These are phyloP conservation scores for Priceomyces medius DNA, from an alignment of 805 yeast genomes.

Conservation along the genomic window DNA sequence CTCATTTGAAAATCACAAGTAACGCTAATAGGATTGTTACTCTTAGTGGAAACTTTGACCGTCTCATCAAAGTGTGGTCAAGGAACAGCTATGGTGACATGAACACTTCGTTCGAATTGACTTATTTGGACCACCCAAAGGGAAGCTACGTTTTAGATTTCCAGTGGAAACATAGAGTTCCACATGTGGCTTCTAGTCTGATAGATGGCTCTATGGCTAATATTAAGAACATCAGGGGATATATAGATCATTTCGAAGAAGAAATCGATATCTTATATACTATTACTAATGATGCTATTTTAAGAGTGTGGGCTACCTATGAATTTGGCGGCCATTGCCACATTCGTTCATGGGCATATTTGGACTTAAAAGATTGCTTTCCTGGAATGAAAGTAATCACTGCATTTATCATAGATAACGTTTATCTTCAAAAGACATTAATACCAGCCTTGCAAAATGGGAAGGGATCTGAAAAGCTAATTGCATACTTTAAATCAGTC, in stretches of 20 bases:
- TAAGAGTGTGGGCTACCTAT: slow-evolving; percentile 70
- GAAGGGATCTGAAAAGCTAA: slow-evolving; percentile 11
- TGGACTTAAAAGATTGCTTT: slow-evolving; percentile 27
- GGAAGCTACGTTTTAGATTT: slow-evolving; percentile 49
- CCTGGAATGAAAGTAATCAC: slow-evolving; percentile 16
- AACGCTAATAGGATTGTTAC: slow-evolving; percentile 65
- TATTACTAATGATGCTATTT: slow-evolving; percentile 52
- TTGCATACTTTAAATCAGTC: slow-evolving; percentile 11
- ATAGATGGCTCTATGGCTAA: slow-evolving; percentile 27
- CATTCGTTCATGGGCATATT: slow-evolving; percentile 56
- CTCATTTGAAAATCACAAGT: slow-evolving; percentile 57
- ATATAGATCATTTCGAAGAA: slow-evolving; percentile 28
- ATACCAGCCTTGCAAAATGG: slow-evolving; percentile 5
- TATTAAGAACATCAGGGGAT: slow-evolving; percentile 33
- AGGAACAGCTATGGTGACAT: slow-evolving; percentile 63
- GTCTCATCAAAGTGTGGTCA: slow-evolving; percentile 74
- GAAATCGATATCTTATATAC: slow-evolving; percentile 55
- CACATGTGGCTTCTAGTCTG: slow-evolving; percentile 8
- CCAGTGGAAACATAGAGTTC: slow-evolving; percentile 50
- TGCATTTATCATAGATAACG: slow-evolving; percentile 37
- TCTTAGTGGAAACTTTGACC: slow-evolving; percentile 60
- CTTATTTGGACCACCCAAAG: slow-evolving; percentile 62
- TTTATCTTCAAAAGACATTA: slow-evolving; percentile 26
- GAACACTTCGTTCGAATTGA: slow-evolving; percentile 61
- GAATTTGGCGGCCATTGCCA: slow-evolving; percentile 58